Base-by-base conservation (phyloP, 768 basidiomycete genomes). In the Collybia sordida region DNA sequence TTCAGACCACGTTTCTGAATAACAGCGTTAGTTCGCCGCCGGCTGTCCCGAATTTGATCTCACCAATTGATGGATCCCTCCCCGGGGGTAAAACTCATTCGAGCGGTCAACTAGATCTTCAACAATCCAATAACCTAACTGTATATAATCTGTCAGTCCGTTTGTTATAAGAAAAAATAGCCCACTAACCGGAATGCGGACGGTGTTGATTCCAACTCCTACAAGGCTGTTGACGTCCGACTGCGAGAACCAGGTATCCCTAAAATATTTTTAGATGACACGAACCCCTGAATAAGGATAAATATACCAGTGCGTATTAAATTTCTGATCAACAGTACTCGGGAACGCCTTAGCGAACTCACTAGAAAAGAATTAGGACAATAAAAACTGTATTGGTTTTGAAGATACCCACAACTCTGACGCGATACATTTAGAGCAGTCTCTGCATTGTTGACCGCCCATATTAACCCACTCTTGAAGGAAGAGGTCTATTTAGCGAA, bases 71-170 rank as follows among this genome's bases (percentile, higher is more conserved):
- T 58, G 47, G 27, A 92, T 73, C 23, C 90, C 90, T 17, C 90
- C 90, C 28, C 80, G 76, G 12, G 88, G 85, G 61, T 77, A 91
- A 40, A 72, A 77, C 60, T 91, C 90, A 1, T 67, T 71, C 1
- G 58, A 56, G 3, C 83, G 75, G 60, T 90, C 61, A 0, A 91
- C 89, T 6, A 92, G 69, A 3, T 72, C 74, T 60, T 92, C 90
- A 6, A 92, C 70, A 41, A 91, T 83, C 90, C 90, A 92, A 62
- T 86, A 92, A 0, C 90, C 89, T 35, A 91, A 79, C 88, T 90
- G 35, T 3, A 31, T 41, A 27, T 1, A 38, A 0, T 34, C 8
- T n/a, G 24, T 48, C 21, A 45, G 45, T 28, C 4, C 48, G 43
- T 8, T 22, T 9, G 23, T 21, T 28, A 21, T 15, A 49, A 6